A percentile compares a stretch with the other conserved stretches of the same genome.
These are phyloP conservation scores for Exserohilum turcica DNA, from an alignment of 2,329 filamentous ascomycete species.

Conservation along the genomic window DNA sequence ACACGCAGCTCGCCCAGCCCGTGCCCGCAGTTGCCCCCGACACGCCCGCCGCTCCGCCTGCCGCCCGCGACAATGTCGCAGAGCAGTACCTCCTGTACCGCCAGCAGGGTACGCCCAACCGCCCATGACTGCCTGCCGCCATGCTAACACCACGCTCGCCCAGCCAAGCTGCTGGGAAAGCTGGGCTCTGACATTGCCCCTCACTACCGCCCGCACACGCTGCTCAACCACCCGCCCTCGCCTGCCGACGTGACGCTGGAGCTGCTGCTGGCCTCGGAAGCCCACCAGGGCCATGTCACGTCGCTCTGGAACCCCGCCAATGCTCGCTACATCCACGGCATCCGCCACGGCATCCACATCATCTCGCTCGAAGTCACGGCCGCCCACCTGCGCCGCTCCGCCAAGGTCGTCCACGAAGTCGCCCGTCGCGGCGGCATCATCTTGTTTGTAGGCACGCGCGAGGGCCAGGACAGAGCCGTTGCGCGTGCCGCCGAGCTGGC, in stretches of 20 bases:
- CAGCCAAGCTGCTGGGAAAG: constrained; percentile 43
- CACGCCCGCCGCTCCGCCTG: constrained; percentile 19
- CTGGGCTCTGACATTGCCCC: constrained; percentile 50
- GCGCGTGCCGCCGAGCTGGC: constrained; percentile 80
- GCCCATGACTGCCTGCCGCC: neutral
- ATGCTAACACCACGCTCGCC: constrained; percentile 15
- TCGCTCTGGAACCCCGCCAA: constrained; percentile 95
- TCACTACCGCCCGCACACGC: constrained; percentile 68
- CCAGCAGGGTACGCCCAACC: constrained; percentile 43
- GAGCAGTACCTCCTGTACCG: constrained; percentile 52
- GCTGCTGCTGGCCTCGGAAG: constrained; percentile 65
- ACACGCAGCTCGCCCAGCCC: constrained; percentile 26
- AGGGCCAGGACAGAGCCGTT: constrained; percentile 79
- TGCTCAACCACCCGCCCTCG: constrained; percentile 73
- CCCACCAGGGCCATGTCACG: constrained; percentile 79
- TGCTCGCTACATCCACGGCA: constrained; percentile 89
- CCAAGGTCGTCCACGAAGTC: constrained; percentile 89
- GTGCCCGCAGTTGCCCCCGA: constrained; percentile 29
- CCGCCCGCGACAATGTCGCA: constrained; percentile 34
- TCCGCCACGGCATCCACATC: constrained; percentile 87
- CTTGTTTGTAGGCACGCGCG: constrained; percentile 86
- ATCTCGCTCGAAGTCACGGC: constrained; percentile 90
- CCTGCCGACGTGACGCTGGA: constrained; percentile 86
- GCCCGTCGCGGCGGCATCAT: constrained; percentile 81
- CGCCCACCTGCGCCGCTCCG: constrained; percentile 86